Percentiles rank a stretch among this genome's conserved stretches.
These are phyloP conservation scores for Pseudopyrenochaeta lycopersici DNA, from an alignment of 2,329 filamentous ascomycete genomes.

Conservation along the genomic window DNA sequence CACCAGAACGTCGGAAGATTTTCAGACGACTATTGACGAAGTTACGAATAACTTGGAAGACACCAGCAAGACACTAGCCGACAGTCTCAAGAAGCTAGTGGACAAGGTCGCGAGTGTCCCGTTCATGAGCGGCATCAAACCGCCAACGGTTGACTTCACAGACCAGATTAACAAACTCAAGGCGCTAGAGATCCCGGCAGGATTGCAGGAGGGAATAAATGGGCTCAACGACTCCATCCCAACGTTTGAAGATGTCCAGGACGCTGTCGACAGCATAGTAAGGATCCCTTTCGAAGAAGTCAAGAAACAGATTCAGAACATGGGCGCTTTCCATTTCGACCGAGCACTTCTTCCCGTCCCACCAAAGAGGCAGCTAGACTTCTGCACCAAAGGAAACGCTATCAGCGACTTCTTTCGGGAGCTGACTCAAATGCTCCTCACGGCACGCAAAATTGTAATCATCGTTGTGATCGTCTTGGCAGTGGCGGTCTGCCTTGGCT, in stretches of 20 bases:
- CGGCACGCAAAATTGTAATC: conserved; percentile 78
- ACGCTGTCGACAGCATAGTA: conserved; percentile 79
- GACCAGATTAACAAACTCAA: conserved; percentile 72
- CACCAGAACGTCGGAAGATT: conserved; percentile 66
- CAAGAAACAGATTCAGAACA: conserved; percentile 73
- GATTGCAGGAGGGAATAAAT: conserved; percentile 73
- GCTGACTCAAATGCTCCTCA: conserved; percentile 71
- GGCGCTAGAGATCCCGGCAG: conserved; percentile 72
- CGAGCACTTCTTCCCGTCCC: conserved; percentile 83
- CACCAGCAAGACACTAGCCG: conserved; percentile 41
- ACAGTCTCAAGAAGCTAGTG: conserved; percentile 51
- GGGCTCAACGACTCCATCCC: conserved; percentile 82
- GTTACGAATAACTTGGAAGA: conserved; percentile 62
- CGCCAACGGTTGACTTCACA: conserved; percentile 72
- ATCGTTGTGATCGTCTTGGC: conserved; percentile 77
- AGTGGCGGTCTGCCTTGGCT: conserved; percentile 75
- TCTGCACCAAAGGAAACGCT: conserved; percentile 85
- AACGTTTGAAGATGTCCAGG: conserved; percentile 82
- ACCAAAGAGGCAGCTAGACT: conserved; percentile 80
- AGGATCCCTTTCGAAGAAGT: conserved; percentile 82
- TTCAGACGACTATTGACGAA: conserved; percentile 70
- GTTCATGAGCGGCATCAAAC: conserved; percentile 51
- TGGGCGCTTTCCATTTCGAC: conserved; percentile 81
- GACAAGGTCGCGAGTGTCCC: conserved; percentile 52
- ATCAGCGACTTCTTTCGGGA: conserved; percentile 85